phyloP scores from a whole-genome alignment of 2,329 filamentous ascomycete species.

The Rasamsonia emersonii region DNA sequence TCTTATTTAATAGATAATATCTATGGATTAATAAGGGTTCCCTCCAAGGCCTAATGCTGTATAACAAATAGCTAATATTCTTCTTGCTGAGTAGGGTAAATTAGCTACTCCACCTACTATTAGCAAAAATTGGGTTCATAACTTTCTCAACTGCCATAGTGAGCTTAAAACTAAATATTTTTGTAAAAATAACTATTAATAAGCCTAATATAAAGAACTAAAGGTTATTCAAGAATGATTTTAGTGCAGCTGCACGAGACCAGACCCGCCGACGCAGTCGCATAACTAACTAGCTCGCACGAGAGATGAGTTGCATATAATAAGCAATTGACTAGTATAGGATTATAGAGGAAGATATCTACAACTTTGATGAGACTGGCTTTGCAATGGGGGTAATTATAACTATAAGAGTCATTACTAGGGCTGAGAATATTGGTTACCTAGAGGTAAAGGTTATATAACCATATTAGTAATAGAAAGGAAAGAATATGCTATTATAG shows the following conservation, averaged over 20 bases:
- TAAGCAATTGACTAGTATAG: slow-evolving; percentile 6
- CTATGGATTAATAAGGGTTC: neutral
- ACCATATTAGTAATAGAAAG: no score
- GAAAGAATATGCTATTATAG: no score
- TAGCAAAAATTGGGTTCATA: slow-evolving; percentile 4
- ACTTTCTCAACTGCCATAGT: slow-evolving; percentile 4
- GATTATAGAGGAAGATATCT: slow-evolving; percentile 11
- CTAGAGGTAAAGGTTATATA: no score
- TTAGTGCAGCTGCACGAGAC: no score
- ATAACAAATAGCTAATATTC: slow-evolving; percentile 5
- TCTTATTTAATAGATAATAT: neutral
- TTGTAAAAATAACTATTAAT: slow-evolving; percentile 4
- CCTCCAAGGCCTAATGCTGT: neutral
- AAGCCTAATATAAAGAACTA: slow-evolving; percentile 2
- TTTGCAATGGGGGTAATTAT: slow-evolving; percentile 12
- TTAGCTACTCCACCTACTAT: slow-evolving; percentile 1
- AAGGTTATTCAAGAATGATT: slow-evolving; percentile 4
- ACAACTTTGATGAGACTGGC: slow-evolving; percentile 14
- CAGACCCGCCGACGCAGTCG: no score
- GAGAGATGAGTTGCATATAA: no score
- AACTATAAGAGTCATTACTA: slow-evolving; percentile 9
- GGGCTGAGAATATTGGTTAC: slow-evolving; percentile 9
- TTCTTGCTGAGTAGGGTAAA: slow-evolving; percentile 1
- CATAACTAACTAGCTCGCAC: no score
- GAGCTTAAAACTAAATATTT: slow-evolving; percentile 3